Percentiles rank a stretch among this genome's conserved stretches.
These are phyloP conservation scores for Pugionium cornutum DNA, from an alignment of 345 rosid species.

Conservation along the genomic window DNA sequence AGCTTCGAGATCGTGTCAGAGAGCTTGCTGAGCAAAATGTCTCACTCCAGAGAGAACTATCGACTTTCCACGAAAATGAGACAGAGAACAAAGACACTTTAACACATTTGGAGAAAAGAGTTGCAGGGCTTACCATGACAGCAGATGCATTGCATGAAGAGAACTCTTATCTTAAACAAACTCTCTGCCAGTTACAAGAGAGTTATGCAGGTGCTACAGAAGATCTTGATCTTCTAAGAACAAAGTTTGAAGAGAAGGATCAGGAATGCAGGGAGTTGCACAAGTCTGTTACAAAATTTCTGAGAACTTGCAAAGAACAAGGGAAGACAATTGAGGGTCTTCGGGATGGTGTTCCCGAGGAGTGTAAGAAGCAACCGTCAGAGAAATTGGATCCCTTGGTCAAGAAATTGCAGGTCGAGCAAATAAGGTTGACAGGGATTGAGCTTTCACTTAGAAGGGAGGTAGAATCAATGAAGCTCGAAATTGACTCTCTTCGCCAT, in stretches of 20 bases:
- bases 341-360: constrained; percentile 53
- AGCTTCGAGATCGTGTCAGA: constrained; percentile 89
- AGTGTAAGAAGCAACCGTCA: constrained; percentile 46
- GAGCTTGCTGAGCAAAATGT: constrained; percentile 98
- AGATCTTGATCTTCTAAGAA: constrained; percentile 53
- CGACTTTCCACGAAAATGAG: constrained; percentile 69
- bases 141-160: constrained; percentile 54
- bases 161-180: constrained; percentile 54
- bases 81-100: constrained; percentile 60
- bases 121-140: constrained; percentile 54
- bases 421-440: constrained; percentile 79
- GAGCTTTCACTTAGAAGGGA: constrained; percentile 82
- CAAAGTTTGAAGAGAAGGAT: constrained; percentile 81
- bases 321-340: constrained; percentile 86
- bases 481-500: constrained; percentile 74
- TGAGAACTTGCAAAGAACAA: constrained; percentile 80
- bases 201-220: constrained; percentile 54
- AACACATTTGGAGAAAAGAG: constrained; percentile 57
- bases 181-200: constrained; percentile 56
- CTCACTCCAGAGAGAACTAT: constrained; percentile 81
- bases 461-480: constrained; percentile 59
- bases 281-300: constrained; percentile 63
- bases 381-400: constrained; percentile 52
- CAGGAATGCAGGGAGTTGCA: constrained; percentile 89
- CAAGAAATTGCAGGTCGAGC: constrained; percentile 70